Evolutionary conservation across 2,329 filamentous ascomycete species (phyloP), one percentile per base, ranked within the genome.

Genomic region (Cytospora paraplurivora): DNA sequence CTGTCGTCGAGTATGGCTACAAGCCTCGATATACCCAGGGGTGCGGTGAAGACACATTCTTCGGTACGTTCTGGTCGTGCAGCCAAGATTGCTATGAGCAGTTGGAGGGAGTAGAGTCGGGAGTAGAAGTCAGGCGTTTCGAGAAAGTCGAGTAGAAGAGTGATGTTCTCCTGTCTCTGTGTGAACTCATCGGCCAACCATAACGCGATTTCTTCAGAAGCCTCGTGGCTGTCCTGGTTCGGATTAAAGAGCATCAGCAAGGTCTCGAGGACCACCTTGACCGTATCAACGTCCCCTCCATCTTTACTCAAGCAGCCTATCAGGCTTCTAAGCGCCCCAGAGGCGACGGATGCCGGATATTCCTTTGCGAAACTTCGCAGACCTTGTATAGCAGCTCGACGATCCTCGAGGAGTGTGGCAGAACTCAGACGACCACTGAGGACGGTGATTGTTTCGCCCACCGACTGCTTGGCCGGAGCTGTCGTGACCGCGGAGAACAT

Each of bases 121-220:
- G 92, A 91, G 76, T 96, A 97, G 72, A 97, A 96, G 71, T 97
- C 93, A 68, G 82, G 83, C 15, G 89, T 87, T 69, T 97, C 94
- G 68, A 99, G 84, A 62, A 99, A 90, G 73, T 95, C 90, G 66
- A 99, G 85, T 32, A 99, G 85, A 17, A 95, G 81, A 1, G 92
- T 94, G 66, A 97, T 94, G 75, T 99, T 98, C 78, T 98, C 94
- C 85, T 97, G 93, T 67, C 92, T 88, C 82, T 97, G 93, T 38
- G 95, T 97, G 75, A 99, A 99, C 76, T 98, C 94, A 77, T 99
- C 95, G 60, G 95, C 95, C 64, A 99, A 83, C 93, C 95, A 99
- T 34, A 98, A 81, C 19, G 90, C 90, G 70, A 99, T 96, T 77
- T 99, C 95, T 68, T 98, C 94, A 15, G 94, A 97, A 60, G 94